These are phyloP conservation scores for Epichloe brachyelytri DNA, from an alignment of 2,329 filamentous ascomycete species.

Conservation along the genomic window DNA sequence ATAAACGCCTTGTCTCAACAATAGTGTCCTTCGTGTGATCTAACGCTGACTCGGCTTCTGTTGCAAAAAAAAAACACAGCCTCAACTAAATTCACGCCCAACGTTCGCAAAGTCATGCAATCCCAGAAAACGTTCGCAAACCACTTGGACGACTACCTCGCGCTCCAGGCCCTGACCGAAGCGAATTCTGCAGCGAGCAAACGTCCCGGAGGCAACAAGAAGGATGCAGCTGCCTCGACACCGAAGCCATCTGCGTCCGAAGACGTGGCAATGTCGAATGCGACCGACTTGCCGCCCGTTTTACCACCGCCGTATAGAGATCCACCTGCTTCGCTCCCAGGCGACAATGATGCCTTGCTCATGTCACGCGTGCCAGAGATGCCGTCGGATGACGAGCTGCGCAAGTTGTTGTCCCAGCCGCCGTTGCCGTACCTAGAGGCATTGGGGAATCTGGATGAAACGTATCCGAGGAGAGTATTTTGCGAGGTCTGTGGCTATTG, in stretches of 20 bases:
- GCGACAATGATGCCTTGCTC: conserved; percentile 46
- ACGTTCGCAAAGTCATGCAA: conserved; percentile 63
- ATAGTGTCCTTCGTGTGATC: not conserved
- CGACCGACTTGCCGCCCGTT: conserved; percentile 15
- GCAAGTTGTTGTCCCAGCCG: conserved; percentile 48
- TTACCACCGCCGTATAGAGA: conserved; percentile 21
- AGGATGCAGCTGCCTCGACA: conserved; percentile 12
- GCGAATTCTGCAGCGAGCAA: conserved; percentile 20
- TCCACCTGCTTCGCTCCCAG: conserved; percentile 27
- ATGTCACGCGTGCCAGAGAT: conserved; percentile 42
- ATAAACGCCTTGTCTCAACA: not conserved
- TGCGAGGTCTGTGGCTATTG: conserved; percentile 76
- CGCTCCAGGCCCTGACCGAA: conserved; percentile 37
- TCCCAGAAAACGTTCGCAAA: conserved; percentile 77
- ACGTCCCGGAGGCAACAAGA: conserved; percentile 15
- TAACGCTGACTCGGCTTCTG: not conserved
- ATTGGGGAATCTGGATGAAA: conserved; percentile 30
- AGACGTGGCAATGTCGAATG: conserved; percentile 17
- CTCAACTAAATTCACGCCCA: conserved; percentile 48
- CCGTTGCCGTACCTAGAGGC: conserved; percentile 58
- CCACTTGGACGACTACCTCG: conserved; percentile 68
- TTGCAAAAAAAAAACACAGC: conserved; percentile 13
- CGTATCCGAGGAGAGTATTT: conserved; percentile 50
- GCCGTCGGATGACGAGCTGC: conserved; percentile 48
- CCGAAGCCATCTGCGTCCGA: conserved; percentile 9